Percentiles rank a stretch among this genome's conserved stretches.
These are phyloP conservation scores for Ensete glaucum DNA, from an alignment of 176 grass and related monocot genomes.

Conservation along the genomic window DNA sequence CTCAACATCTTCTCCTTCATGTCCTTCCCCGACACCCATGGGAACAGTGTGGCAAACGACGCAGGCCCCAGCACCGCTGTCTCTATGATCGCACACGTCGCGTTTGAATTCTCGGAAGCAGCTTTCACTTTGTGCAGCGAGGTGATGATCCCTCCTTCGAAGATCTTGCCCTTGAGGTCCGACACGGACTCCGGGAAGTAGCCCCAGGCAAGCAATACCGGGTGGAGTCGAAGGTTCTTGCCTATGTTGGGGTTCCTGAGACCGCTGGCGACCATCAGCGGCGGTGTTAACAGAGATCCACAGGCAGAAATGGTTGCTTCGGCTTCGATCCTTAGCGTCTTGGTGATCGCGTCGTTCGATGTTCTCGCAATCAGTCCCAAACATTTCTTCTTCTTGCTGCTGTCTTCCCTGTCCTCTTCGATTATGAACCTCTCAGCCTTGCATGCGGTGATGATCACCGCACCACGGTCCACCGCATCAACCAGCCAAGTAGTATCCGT, in stretches of 20 bases:
- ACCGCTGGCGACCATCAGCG: constrained; percentile 54
- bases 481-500: constrained; percentile 83
- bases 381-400: constrained; percentile 27
- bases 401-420: constrained; percentile 5
- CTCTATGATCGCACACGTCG: constrained; percentile 45
- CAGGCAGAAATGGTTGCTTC: constrained; percentile 52
- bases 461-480: constrained; percentile 56
- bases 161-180: constrained; percentile 49
- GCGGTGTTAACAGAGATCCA: constrained; percentile 66
- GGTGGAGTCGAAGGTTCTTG: constrained; percentile 79
- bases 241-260: constrained; percentile 77
- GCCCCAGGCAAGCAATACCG: constrained; percentile 51
- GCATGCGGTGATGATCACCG: constrained; percentile 62
- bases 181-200: constrained; percentile 63
- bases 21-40: constrained; percentile 72
- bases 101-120: constrained; percentile 9
- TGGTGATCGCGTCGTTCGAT: constrained; percentile 31
- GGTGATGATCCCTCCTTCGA: constrained; percentile 92
- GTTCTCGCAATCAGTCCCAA: constrained; percentile 49
- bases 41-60: constrained; percentile 29
- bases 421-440: constrained; percentile 73
- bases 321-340: constrained; percentile 49
- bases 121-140: constrained; percentile 64
- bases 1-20: constrained; percentile 67
- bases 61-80: constrained; percentile 44